These are phyloP conservation scores for Thermothelomyces thermophilus DNA, from an alignment of 2,329 filamentous ascomycete genomes.

Conservation along the genomic window DNA sequence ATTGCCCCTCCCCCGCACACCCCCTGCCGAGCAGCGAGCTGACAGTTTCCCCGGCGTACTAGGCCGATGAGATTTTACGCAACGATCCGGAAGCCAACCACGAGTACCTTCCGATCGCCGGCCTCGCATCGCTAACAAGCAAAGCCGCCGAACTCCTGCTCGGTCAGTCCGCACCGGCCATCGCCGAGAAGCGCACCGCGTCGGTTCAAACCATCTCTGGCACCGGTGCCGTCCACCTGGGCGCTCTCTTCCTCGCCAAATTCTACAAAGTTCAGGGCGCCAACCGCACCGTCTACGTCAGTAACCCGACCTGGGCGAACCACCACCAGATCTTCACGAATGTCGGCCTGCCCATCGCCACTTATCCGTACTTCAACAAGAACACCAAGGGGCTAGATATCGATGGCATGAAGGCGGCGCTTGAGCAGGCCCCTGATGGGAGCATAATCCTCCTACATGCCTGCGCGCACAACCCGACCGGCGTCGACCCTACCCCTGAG, in stretches of 20 bases:
- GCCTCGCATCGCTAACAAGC: constrained; percentile 74
- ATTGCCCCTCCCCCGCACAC: constrained; percentile 10
- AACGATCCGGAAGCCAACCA: constrained; percentile 90
- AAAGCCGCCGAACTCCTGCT: constrained; percentile 90
- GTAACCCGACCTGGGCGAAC: constrained; percentile 95
- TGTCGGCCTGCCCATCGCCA: constrained; percentile 67
- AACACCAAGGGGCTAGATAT: constrained; percentile 88
- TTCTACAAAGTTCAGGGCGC: constrained; percentile 74
- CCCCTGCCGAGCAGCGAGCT: constrained; percentile 6
- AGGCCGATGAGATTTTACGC: constrained; percentile 88
- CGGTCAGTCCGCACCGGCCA: constrained; percentile 70
- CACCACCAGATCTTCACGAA: constrained; percentile 98
- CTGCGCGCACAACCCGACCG: constrained; percentile 97
- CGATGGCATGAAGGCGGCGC: constrained; percentile 70
- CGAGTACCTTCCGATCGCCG: constrained; percentile 96
- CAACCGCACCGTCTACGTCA: constrained; percentile 77
- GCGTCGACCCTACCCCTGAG: constrained; percentile 85
- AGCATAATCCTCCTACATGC: constrained; percentile 89
- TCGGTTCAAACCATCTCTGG: constrained; percentile 95
- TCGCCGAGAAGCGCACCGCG: constrained; percentile 72
- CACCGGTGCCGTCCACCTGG: constrained; percentile 89
- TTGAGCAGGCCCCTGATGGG: constrained; percentile 65
- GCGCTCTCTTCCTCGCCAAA: constrained; percentile 85
- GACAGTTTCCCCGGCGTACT: neutral
- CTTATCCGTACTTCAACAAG: constrained; percentile 92